Percentiles rank a stretch among this genome's conserved stretches.
Conservation (phyloP, 2,329 filamentous ascomycete genomes). For the Clarireedia hainanense region DNA sequence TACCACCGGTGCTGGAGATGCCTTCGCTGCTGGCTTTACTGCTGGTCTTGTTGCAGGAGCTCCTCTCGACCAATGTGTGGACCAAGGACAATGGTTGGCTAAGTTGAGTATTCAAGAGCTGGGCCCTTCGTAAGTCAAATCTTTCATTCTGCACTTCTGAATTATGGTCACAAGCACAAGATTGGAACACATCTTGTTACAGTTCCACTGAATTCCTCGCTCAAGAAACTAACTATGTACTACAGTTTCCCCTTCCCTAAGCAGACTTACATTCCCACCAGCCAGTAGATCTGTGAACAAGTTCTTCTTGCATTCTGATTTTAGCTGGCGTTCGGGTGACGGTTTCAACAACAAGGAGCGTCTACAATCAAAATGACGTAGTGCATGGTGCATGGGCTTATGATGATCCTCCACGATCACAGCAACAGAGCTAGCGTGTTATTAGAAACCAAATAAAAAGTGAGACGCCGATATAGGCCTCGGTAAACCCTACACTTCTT, state of each 20-base stretch:
- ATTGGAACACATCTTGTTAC: background rate
- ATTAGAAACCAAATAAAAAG: conserved; percentile 20
- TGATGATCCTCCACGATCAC: conserved; percentile 31
- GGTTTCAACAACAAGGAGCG: conserved; percentile 47
- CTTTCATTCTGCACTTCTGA: conserved; percentile 8
- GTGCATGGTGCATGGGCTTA: conserved; percentile 19
- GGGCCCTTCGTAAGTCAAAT: conserved; percentile 76
- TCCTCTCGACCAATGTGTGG: conserved; percentile 66
- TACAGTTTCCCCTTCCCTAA: conserved; percentile 74
- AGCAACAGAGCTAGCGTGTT: conserved; percentile 20
- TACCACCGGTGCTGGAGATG: conserved; percentile 94
- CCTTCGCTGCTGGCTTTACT: conserved; percentile 89
- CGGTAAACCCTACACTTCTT: background rate
- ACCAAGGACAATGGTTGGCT: conserved; percentile 96
- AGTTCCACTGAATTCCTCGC: background rate
- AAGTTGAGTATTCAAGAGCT: conserved; percentile 90
- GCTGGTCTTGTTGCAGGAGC: conserved; percentile 85
- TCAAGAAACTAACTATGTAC: conserved; percentile 18
- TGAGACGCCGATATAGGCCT: background rate
- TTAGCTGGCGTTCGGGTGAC: conserved; percentile 39
- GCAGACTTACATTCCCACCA: conserved; percentile 57
- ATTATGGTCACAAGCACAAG: background rate
- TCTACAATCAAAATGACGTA: conserved; percentile 25
- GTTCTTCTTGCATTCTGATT: conserved; percentile 32
- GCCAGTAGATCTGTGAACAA: conserved; percentile 16